Evolutionary conservation across 2,329 filamentous ascomycete species (phyloP), one percentile per base, ranked within the genome.

Genomic region (Fusarium pseudocircinatum): DNA sequence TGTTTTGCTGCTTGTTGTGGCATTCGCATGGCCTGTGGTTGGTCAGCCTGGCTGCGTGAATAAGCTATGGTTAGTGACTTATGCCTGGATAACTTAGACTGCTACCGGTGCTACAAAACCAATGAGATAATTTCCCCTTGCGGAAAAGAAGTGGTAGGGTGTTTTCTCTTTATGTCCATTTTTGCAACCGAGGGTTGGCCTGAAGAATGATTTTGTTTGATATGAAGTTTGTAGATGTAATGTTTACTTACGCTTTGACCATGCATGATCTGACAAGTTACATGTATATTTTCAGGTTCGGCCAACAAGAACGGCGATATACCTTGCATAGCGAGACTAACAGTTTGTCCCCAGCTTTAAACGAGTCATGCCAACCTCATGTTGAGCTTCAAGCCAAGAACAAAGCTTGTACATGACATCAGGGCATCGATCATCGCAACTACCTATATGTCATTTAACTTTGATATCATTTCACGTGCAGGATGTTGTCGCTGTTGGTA

Each of bases 71-170:
- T 20, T 2, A 20, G 12, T 9, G 12, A 22, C 24, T 46, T 44
- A 20, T 16, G 22, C 22, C 2, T 42, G 0, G 4, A 43, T 5
- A 24, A 10, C n/a, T 24, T 3, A 43, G 8, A 44, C 43, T 26
- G 2, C 12, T 46, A 3, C 8, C 9, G 1, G 13, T 14, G 6
- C 1, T 26, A 26, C 6, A 10, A 26, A 26, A 0, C 8, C 2
- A 20, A 10, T 28, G 1, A 11, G 8, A 22, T 28, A 15, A 22
- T 46, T 22, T 4, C 13, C 0, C 1, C 3, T 20, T 20, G 1
- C 4, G 2, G 11, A 44, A 44, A 20, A 44, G 11, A 26, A 9
- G 16, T 1, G 13, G 12, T 13, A 13, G 5, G 15, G 10, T 4
- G 0, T 44, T 13, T 44, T 26, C 15, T 44, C 7, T 20, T 13